A percentile compares a stretch with the other conserved stretches of the same genome.
These are phyloP conservation scores for Patellaria atrata DNA, from an alignment of 495 filamentous ascomycete species.

Conservation along the genomic window DNA sequence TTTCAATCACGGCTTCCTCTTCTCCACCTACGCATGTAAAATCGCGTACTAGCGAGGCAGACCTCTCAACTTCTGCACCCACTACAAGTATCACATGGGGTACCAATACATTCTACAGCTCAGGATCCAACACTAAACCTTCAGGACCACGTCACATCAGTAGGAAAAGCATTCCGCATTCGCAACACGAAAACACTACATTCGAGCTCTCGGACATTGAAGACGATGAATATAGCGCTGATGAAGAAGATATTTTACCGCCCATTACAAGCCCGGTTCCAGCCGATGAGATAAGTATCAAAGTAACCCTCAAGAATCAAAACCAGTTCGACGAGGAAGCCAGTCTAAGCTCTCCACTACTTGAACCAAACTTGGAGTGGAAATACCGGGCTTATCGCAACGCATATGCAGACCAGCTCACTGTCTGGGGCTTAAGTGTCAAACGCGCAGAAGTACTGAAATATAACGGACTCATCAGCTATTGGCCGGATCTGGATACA, in stretches of 20 bases:
- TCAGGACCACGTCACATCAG: slow-evolving; percentile 11
- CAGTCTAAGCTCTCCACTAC: slow-evolving; percentile 48
- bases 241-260: slow-evolving; percentile 26
- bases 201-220: slow-evolving; percentile 12
- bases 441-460: slow-evolving; percentile 71
- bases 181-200: slow-evolving; percentile 8
- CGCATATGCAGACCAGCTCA: slow-evolving; percentile 68
- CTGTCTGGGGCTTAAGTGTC: slow-evolving; percentile 65
- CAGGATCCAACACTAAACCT: slow-evolving; percentile 22
- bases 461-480: slow-evolving; percentile 45
- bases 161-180: slow-evolving; percentile 14
- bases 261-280: slow-evolving; percentile 21
- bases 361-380: slow-evolving; percentile 46
- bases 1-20: slow-evolving; percentile 54
- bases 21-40: slow-evolving; percentile 41
- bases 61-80: slow-evolving; percentile 41
- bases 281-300: slow-evolving; percentile 28
- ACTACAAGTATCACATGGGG: slow-evolving; percentile 52
- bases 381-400: slow-evolving; percentile 59
- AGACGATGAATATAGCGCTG: slow-evolving; percentile 17
- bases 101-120: slow-evolving; percentile 38
- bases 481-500: slow-evolving; percentile 20
- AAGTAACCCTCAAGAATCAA: slow-evolving; percentile 58
- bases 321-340: slow-evolving; percentile 64
- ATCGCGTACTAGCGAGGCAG: slow-evolving; percentile 51